Conservation (phyloP, 1,284 basidiomycete genomes). For the Trichosporon ovoides region DNA sequence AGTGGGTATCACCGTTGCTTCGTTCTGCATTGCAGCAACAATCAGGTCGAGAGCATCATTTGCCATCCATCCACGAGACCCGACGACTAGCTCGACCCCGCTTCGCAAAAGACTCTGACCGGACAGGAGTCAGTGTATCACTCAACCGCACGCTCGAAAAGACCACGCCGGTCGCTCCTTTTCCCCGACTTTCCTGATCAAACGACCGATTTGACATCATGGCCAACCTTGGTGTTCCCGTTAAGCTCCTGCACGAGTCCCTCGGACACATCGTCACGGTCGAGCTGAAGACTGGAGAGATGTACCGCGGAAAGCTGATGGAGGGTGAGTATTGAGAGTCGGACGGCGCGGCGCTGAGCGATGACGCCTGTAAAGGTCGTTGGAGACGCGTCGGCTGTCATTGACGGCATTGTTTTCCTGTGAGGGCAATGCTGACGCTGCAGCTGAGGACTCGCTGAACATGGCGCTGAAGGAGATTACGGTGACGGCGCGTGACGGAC, state of each 20-base stretch:
- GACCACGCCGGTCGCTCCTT: too few relatives aligned
- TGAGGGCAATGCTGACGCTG: not conserved
- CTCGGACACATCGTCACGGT: conserved; percentile 95
- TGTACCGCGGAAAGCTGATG: conserved; percentile 94
- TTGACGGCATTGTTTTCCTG: not conserved
- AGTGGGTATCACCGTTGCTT: not conserved
- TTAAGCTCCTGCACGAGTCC: conserved; percentile 88
- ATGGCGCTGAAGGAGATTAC: conserved; percentile 95
- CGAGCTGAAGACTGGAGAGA: conserved; percentile 88
- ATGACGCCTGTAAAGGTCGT: too few relatives aligned
- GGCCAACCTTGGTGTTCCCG: conserved; percentile 72
- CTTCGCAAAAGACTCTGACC: too few relatives aligned
- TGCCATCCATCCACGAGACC: too few relatives aligned
- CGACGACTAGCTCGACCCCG: too few relatives aligned
- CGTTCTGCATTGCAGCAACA: not conserved
- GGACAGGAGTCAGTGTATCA: not conserved
- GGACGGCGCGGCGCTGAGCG: too few relatives aligned
- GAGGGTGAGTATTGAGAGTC: conserved; percentile 65
- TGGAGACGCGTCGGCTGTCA: too few relatives aligned
- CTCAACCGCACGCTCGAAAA: too few relatives aligned
- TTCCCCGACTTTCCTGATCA: not conserved
- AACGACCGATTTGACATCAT: conserved; percentile 29
- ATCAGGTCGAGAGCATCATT: not conserved
- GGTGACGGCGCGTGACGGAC: conserved; percentile 94
- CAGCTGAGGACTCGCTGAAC: conserved; percentile 98